Evolutionary conservation across 1,284 basidiomycete species (phyloP), one percentile per base, ranked within the genome.

Genomic region (Ceratobasidium sp.): DNA sequence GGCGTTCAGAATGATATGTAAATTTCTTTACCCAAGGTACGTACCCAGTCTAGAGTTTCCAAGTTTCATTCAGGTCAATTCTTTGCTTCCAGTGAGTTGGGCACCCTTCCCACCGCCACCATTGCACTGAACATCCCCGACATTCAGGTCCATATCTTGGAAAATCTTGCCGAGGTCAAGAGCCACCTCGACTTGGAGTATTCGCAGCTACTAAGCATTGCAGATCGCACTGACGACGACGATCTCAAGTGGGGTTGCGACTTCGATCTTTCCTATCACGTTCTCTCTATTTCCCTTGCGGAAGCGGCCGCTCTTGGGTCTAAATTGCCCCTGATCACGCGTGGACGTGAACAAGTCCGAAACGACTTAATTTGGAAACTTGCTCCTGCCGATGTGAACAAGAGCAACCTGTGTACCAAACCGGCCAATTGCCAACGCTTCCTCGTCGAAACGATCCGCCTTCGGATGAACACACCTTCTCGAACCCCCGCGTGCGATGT

Each of bases 11-110:
- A 65, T 29, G 7, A 27, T 65, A 17, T 65, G 63, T 22, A n/a
- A 51, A 11, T 65, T 65, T 33, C 24, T 65, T 29, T 65, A 51
- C 19, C 63, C 63, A 65, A 19, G 2, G 63, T 65, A 51, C 24
- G 63, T 60, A 8, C n/a, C 19, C 31, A 48, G 17, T n/a, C 50
- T n/a, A n/a, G 50, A 7, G 6, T 53, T n/a, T n/a, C 7, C 6
- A 19, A 9, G 45, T 53, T 6, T 19, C 50, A 53, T 7, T 7
- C n/a, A 6, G 27, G n/a, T 53, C 6, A 36, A 36, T 22, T 24
- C 5, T 22, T 44, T 36, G 15, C 11, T 17, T 45, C 27, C 24
- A 65, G 63, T n/a, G 48, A 48, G 7, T 6, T 65, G 5, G 63
- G 63, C 2, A 31, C n/a, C 7, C 1, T 51, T 19, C 47, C 63